Conservation (phyloP, 495 filamentous ascomycete genomes). For the Articulospora tetracladia region DNA sequence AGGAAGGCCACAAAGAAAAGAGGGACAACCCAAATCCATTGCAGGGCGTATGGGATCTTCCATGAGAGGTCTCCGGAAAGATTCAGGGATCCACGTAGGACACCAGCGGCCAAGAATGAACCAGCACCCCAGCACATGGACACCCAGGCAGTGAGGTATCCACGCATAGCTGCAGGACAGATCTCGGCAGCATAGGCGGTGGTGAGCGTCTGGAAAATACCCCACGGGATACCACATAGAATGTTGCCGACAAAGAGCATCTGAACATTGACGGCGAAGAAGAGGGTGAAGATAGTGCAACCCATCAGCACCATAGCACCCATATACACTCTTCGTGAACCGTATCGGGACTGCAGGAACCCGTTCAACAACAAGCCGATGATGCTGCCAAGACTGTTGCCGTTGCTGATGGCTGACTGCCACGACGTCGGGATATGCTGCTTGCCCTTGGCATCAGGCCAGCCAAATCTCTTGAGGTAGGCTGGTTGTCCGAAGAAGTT, state of each 20-base stretch:
- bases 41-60: conserved; percentile 49
- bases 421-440: conserved; percentile 66
- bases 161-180: conserved; percentile 56
- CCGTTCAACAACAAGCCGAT: conserved; percentile 73
- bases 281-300: conserved; percentile 67
- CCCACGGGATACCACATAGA: conserved; percentile 32
- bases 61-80: conserved; percentile 55
- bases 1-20: conserved; percentile 33
- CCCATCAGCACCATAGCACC: conserved; percentile 50
- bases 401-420: conserved; percentile 72
- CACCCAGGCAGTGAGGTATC: conserved; percentile 64
- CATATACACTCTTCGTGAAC: conserved; percentile 54
- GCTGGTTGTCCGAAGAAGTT: conserved; percentile 49
- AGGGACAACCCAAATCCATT: conserved; percentile 51
- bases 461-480: conserved; percentile 66
- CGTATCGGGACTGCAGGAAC: conserved; percentile 66
- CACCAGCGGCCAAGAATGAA: conserved; percentile 60
- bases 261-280: conserved; percentile 66
- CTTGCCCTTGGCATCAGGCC: conserved; percentile 36
- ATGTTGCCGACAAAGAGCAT: conserved; percentile 52
- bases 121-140: conserved; percentile 73
- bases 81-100: conserved; percentile 49
- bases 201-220: conserved; percentile 55
- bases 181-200: conserved; percentile 70
- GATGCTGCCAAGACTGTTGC: conserved; percentile 60